These are phyloP conservation scores for Ceratocystis eucalypticola DNA, from an alignment of 2,329 filamentous ascomycete species.

Conservation along the genomic window DNA sequence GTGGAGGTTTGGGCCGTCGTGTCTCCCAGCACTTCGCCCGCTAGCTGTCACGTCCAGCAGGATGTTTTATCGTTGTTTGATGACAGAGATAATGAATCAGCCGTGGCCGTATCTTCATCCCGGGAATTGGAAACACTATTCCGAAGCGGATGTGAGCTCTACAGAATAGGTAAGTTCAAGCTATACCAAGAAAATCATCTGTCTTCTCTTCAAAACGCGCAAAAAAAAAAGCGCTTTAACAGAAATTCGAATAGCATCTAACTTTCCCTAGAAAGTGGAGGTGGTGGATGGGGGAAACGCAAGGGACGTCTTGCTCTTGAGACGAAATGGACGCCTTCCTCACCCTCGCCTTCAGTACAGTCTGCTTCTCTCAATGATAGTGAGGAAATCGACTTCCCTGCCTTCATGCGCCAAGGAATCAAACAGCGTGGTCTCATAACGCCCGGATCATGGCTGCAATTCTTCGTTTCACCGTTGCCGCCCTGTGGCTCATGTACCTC, in stretches of 20 bases:
- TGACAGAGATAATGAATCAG: constrained; percentile 12
- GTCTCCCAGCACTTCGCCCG: constrained; percentile 8
- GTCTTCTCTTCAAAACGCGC: too few relatives aligned
- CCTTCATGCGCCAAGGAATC: constrained; percentile 16
- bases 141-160: constrained; percentile 27
- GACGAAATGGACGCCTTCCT: constrained; percentile 30
- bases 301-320: constrained; percentile 67
- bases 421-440: constrained; percentile 38
- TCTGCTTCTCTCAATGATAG: constrained; percentile 21
- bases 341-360: constrained; percentile 18
- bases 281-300: constrained; percentile 73
- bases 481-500: constrained; percentile 14
- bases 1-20: constrained; percentile 61
- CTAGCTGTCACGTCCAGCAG: constrained; percentile 38
- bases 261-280: constrained; percentile 49
- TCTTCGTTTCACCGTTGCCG: constrained; percentile 37
- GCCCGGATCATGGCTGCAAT: constrained; percentile 53
- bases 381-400: constrained; percentile 27
- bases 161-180: constrained; percentile 32
- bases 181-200: too few relatives aligned
- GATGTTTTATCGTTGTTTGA: constrained; percentile 21
- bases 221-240: neutral
- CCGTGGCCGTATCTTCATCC: neutral
- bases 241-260: neutral
- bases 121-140: neutral